phyloP scores from a whole-genome alignment of 192 early-diverging fungal genomes.

The Coemansia sp. region DNA sequence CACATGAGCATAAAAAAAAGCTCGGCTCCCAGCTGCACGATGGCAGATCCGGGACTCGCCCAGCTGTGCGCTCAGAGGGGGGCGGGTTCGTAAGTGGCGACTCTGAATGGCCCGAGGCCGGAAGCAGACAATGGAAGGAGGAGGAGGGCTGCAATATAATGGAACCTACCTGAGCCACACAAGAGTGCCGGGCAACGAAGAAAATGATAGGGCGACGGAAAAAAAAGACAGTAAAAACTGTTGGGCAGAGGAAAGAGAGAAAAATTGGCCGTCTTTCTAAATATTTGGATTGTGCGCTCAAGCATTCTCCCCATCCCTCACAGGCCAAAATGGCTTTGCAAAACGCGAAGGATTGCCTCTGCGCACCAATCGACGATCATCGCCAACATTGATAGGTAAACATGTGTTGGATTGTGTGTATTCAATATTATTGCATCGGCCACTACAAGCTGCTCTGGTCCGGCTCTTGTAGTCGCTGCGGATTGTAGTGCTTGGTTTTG shows the following conservation, averaged over 20 bases:
- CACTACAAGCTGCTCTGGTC: neutral
- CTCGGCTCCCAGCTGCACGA: neutral
- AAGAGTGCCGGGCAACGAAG: neutral
- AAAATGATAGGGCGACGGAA: neutral
- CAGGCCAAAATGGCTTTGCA: neutral
- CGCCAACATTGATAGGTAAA: neutral
- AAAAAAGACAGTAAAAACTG: neutral
- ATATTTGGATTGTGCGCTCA: neutral
- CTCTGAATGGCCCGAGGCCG: neutral
- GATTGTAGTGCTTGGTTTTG: neutral
- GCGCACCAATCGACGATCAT: conserved; percentile 1
- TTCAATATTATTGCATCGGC: neutral
- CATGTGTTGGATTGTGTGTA: neutral
- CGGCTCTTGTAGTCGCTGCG: neutral
- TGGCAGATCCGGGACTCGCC: neutral
- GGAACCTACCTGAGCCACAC: conserved; percentile 4
- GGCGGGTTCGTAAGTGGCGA: neutral
- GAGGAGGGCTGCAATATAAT: neutral
- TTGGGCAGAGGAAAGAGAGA: neutral
- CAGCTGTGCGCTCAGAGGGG: conserved; percentile 2
- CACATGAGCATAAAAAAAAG: neutral
- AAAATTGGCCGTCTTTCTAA: neutral
- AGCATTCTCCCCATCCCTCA: neutral
- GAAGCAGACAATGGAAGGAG: neutral
- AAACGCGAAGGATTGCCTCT: neutral